Evolutionary conservation across 2,329 filamentous ascomycete species (phyloP).

Genomic region (Ilyonectria sp.): DNA sequence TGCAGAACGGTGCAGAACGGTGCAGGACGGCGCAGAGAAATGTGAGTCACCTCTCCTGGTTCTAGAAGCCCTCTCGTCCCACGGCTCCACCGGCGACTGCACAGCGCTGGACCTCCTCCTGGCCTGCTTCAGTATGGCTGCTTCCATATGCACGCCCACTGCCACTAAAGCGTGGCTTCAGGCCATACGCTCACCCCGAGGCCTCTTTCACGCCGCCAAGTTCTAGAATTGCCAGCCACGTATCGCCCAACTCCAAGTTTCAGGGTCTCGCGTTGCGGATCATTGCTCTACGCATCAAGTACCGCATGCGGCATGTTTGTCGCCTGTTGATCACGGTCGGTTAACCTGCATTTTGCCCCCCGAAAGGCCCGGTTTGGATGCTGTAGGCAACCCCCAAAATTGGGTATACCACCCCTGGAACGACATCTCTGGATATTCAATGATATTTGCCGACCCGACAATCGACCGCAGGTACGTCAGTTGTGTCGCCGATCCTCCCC

Average conservation of each 20-base stretch:
- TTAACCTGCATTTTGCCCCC: background rate
- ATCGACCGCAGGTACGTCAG: background rate
- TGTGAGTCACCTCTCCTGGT: slow-evolving; percentile 27
- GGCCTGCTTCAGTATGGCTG: background rate
- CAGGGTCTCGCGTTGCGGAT: slow-evolving; percentile 4
- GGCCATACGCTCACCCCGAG: slow-evolving; percentile 1
- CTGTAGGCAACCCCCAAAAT: slow-evolving; percentile 5
- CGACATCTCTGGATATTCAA: background rate
- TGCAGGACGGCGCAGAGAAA: background rate
- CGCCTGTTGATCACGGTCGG: background rate
- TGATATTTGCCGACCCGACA: slow-evolving; percentile 5
- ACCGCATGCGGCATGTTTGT: background rate
- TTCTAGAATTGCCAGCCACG: slow-evolving; percentile 4
- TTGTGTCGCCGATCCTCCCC: slow-evolving; percentile 20
- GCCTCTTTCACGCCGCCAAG: background rate
- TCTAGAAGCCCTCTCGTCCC: slow-evolving; percentile 27
- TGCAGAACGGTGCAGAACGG: background rate
- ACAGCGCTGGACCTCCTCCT: slow-evolving; percentile 14
- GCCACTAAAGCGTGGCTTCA: slow-evolving; percentile 4
- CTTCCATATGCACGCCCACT: background rate
- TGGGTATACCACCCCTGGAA: slow-evolving; percentile 13
- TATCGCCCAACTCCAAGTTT: background rate
- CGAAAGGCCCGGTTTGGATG: background rate
- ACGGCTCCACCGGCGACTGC: slow-evolving; percentile 20
- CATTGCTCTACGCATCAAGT: background rate